Evolutionary conservation across 352 stramenopile species (phyloP).

Genomic region (Globisporangium viniferum): DNA sequence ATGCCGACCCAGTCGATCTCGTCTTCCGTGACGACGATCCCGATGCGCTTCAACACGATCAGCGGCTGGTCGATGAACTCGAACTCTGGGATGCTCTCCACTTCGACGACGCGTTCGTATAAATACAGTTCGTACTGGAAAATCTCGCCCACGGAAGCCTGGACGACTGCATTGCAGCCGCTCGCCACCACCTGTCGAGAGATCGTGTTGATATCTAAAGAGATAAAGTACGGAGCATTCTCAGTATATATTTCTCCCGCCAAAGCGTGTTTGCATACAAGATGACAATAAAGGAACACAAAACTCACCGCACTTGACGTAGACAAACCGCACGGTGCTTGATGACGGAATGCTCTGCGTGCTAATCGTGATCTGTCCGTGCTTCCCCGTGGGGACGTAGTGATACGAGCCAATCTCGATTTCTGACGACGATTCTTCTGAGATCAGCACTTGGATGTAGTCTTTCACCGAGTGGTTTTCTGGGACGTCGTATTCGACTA

Average conservation of each 20-base stretch:
- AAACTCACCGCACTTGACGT: slow-evolving; percentile 68
- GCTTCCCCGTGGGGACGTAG: slow-evolving; percentile 54
- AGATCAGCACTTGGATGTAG: slow-evolving; percentile 85
- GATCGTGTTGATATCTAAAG: slow-evolving; percentile 82
- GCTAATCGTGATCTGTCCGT: slow-evolving; percentile 76
- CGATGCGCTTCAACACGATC: slow-evolving; percentile 84
- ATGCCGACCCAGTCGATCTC: slow-evolving; percentile 82
- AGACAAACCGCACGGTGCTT: slow-evolving; percentile 80
- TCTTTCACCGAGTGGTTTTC: slow-evolving; percentile 82
- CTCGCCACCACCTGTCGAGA: slow-evolving; percentile 79
- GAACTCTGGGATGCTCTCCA: slow-evolving; percentile 84
- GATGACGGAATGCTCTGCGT: slow-evolving; percentile 63
- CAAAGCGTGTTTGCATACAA: not conserved
- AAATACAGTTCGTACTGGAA: slow-evolving; percentile 88
- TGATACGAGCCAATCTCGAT: slow-evolving; percentile 80
- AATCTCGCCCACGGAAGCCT: slow-evolving; percentile 82
- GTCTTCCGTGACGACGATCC: slow-evolving; percentile 63
- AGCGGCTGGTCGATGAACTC: slow-evolving; percentile 85
- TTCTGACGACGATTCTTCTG: slow-evolving; percentile 62
- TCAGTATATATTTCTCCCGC: not conserved
- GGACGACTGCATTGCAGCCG: slow-evolving; percentile 80
- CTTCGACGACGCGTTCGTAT: slow-evolving; percentile 86
- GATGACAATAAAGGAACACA: too few species aligned
- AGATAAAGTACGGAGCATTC: not conserved
- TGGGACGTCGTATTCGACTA: slow-evolving; percentile 79